phyloP scores from a whole-genome alignment of 73 alveolate genomes.

The Uronychia setigera region DNA sequence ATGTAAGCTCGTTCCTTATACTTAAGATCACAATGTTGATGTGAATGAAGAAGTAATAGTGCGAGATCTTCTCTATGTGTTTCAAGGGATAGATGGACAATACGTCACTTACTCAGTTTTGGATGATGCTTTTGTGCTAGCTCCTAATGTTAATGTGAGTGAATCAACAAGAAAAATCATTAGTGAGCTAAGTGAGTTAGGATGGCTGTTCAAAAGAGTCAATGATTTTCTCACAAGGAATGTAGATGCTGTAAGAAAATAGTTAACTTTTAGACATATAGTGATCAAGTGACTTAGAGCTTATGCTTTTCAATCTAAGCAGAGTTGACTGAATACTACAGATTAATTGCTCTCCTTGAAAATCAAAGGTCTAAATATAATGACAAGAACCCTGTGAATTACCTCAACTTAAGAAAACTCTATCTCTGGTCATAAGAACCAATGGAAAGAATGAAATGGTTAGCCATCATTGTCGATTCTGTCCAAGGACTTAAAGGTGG shows the following conservation, averaged over 20 bases:
- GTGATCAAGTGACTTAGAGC: conserved; percentile 72
- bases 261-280: conserved; percentile 25
- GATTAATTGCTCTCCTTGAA: conserved; percentile 83
- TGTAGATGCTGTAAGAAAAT: conserved; percentile 23
- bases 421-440: conserved; percentile 87
- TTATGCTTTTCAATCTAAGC: conserved; percentile 79
- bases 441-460: conserved; percentile 89
- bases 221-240: conserved; percentile 66
- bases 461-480: conserved; percentile 81
- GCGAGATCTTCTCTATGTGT: conserved; percentile 82
- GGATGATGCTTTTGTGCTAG: conserved; percentile 80
- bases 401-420: conserved; percentile 79
- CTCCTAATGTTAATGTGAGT: conserved; percentile 62
- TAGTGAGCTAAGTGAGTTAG: conserved; percentile 84
- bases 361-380: conserved; percentile 60
- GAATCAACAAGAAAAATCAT: conserved; percentile 66
- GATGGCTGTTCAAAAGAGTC: conserved; percentile 84
- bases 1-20: not conserved
- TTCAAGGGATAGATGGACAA: conserved; percentile 91
- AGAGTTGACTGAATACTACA: conserved; percentile 87
- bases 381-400: conserved; percentile 67
- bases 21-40: conserved; percentile 15
- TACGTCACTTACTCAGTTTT: conserved; percentile 72
- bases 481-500: conserved; percentile 87
- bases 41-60: conserved; percentile 75